A percentile compares a stretch with the other conserved stretches of the same genome.
Conservation (phyloP, 108 stramenopile species). For the Cylindrotheca closterium region DNA sequence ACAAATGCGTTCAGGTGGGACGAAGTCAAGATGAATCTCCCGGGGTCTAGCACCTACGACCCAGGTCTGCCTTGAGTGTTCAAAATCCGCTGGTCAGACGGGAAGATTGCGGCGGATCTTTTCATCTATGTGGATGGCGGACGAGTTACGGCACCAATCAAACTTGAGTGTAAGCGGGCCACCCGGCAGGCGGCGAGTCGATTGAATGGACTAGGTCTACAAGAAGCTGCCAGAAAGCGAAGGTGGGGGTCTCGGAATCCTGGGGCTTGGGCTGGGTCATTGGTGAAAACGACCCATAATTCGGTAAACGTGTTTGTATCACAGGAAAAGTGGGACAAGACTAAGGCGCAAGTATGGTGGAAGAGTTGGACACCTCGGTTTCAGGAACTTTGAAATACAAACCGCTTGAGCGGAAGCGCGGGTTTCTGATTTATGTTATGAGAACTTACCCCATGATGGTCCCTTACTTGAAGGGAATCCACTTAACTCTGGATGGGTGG, state of each 20-base stretch:
- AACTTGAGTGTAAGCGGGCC: slow-evolving; percentile 10
- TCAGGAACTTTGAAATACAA: slow-evolving; percentile 3
- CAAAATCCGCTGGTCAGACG: slow-evolving; percentile 29
- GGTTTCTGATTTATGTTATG: slow-evolving; percentile 47
- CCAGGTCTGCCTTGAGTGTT: slow-evolving; percentile 35
- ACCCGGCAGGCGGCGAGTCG: background rate
- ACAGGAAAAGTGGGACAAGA: slow-evolving; percentile 29
- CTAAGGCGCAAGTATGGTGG: background rate
- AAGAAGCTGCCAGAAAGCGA: slow-evolving; percentile 53
- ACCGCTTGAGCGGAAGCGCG: slow-evolving; percentile 12
- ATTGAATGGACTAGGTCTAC: slow-evolving; percentile 43
- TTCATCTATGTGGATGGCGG: slow-evolving; percentile 47
- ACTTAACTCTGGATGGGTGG: slow-evolving; percentile 43
- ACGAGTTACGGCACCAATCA: slow-evolving; percentile 4
- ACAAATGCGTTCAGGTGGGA: slow-evolving; percentile 41
- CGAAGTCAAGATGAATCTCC: slow-evolving; percentile 27
- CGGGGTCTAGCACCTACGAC: slow-evolving; percentile 28
- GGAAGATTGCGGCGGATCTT: slow-evolving; percentile 34
- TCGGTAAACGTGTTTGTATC: slow-evolving; percentile 14
- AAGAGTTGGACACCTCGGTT: background rate
- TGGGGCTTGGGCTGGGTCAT: slow-evolving; percentile 51
- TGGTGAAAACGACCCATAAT: slow-evolving; percentile 15
- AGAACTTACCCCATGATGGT: slow-evolving; percentile 27
- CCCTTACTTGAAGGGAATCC: slow-evolving; percentile 55
- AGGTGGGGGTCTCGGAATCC: slow-evolving; percentile 14